Evolutionary conservation across 2,329 filamentous ascomycete genomes (phyloP).

Genomic region (Cladosporium sp.): DNA sequence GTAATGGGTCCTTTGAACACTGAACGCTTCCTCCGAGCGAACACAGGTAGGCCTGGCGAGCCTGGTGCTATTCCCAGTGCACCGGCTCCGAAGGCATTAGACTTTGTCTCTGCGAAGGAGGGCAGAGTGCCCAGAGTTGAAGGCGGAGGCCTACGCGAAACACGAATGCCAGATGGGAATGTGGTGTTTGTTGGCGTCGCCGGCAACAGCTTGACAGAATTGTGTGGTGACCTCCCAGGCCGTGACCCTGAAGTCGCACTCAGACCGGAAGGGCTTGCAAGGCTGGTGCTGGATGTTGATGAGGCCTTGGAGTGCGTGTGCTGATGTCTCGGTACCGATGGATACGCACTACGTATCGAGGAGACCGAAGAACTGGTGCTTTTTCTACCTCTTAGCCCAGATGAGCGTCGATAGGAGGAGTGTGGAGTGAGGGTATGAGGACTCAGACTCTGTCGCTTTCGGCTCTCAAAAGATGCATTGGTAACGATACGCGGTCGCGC

Average conservation of each 20-base stretch:
- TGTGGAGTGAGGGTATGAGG: conserved; percentile 86
- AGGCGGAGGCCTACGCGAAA: conserved; percentile 46
- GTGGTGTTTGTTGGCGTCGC: conserved; percentile 73
- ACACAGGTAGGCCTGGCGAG: conserved; percentile 63
- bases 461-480: conserved; percentile 37
- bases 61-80: conserved; percentile 23
- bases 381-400: conserved; percentile 85
- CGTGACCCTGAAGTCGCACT: conserved; percentile 58
- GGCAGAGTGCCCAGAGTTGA: conserved; percentile 33
- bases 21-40: conserved; percentile 78
- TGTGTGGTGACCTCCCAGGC: conserved; percentile 73
- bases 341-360: conserved; percentile 86
- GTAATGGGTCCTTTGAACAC: conserved; percentile 79
- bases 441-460: conserved; percentile 57
- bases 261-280: conserved; percentile 46
- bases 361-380: conserved; percentile 95
- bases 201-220: conserved; percentile 92
- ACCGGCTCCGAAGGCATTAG: conserved; percentile 25
- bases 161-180: conserved; percentile 83
- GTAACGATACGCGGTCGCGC: conserved; percentile 47
- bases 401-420: conserved; percentile 79
- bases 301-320: conserved; percentile 92
- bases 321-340: conserved; percentile 62
- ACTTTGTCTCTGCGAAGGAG: conserved; percentile 29
- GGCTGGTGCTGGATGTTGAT: conserved; percentile 80